Conservation (phyloP, 177 flowering plant genomes). For the Vitis hybrid region DNA sequence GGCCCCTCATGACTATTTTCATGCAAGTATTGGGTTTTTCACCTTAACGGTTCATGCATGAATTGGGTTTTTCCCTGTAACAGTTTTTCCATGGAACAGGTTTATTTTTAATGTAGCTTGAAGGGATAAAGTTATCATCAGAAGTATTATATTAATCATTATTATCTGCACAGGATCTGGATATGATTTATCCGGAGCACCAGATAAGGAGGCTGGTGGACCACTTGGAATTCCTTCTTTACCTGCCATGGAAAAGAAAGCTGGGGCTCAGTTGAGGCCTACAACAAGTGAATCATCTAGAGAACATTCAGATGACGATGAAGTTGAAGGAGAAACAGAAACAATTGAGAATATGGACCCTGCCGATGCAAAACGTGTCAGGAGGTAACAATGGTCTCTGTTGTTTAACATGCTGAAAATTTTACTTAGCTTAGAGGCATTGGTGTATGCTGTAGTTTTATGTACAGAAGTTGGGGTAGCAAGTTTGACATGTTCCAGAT, state of each 20-base stretch:
- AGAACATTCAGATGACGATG: conserved; percentile 91
- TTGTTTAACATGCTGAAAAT: not conserved
- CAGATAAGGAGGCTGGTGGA: conserved; percentile 49
- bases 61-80: not conserved
- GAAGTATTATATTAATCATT: not conserved
- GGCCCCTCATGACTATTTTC: not conserved
- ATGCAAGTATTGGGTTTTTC: not conserved
- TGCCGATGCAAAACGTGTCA: conserved; percentile 77
- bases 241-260: conserved; percentile 39
- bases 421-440: not conserved
- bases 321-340: conserved; percentile 69
- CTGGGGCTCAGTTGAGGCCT: conserved; percentile 39
- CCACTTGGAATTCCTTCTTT: conserved; percentile 49
- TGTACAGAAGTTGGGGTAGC: too few relatives aligned
- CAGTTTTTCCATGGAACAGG: not conserved
- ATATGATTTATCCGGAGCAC: conserved; percentile 32
- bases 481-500: too few relatives aligned
- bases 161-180: conserved; percentile 41
- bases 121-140: not conserved
- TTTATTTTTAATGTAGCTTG: not conserved
- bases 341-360: conserved; percentile 61
- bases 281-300: conserved; percentile 79
- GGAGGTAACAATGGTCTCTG: conserved; percentile 56
- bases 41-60: not conserved
- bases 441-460: too few relatives aligned